Base-by-base conservation (phyloP, 2,329 filamentous ascomycete species). In the Penicillium sp. region DNA sequence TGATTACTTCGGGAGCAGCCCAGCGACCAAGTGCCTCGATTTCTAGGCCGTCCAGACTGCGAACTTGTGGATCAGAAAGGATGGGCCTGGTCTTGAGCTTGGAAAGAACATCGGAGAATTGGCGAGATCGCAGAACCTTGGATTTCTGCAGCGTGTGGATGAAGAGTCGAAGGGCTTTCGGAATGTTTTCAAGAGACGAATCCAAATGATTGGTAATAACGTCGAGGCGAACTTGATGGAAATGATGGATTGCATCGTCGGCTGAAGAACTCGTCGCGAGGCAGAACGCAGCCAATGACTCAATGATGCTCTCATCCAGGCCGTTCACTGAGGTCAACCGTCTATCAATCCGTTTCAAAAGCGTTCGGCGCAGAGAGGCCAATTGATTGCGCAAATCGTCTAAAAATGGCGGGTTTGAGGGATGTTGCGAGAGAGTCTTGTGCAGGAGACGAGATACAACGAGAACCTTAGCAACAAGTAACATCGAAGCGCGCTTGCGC, bases 1-100 rank as follows among this genome's bases (percentile, higher is more conserved):
- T 90, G 51, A 86, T 86, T 45, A 97, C 90, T 62, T 96, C 92
- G 7, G 93, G 87, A 19, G 90, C 85, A 64, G 95, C 90, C 90
- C 93, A 96, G 22, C 84, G 84, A 65, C 89, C 87, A 70, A 92
- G 87, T 10, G 95, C 79, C 71, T 97, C 92, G 28, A 97, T 79
- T 38, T 90, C 86, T 13, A 97, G 79, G 16, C 89, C 89, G 65
- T 91, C 86, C 1, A 95, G 76, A 0, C 80, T 77, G 57, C 84
- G 83, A 19, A 97, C 80, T 1, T 87, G 83, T 1, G 83, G 76
- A 72, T 96, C 91, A n/a, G 86, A 85, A 3, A 97, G 78, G 13
- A 98, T 80, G 0, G 89, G 86, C 7, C 84, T 84, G 55, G 84
- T 83, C 74, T 94, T 94, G 5, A 97, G 76, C 25, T 82, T 84